phyloP scores from a whole-genome alignment of 768 basidiomycete species.

The Mycena vulgaris region DNA sequence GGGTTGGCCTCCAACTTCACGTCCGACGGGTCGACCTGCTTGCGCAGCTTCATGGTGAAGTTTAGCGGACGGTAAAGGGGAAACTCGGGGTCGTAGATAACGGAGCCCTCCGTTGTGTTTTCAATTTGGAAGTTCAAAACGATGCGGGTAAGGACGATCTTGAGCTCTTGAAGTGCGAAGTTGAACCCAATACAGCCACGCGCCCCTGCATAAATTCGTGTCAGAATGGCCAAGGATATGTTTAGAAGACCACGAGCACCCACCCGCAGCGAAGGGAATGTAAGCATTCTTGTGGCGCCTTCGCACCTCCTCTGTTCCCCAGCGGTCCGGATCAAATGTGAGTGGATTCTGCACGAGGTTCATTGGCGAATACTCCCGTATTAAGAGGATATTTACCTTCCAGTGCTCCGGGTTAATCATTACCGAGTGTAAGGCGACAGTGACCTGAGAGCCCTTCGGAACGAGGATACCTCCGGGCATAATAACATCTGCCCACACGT shows the following conservation, averaged over 20 bases:
- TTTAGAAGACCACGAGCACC: background rate
- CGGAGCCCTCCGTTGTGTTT: constrained; percentile 33
- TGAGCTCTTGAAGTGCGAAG: constrained; percentile 31
- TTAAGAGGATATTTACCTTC: constrained; percentile 1
- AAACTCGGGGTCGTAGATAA: constrained; percentile 38
- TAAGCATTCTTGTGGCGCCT: constrained; percentile 33
- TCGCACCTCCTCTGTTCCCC: constrained; percentile 30
- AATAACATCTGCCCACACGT: constrained; percentile 9
- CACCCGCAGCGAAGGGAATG: constrained; percentile 34
- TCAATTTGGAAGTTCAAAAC: constrained; percentile 27
- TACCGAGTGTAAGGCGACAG: constrained; percentile 20
- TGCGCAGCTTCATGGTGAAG: constrained; percentile 33
- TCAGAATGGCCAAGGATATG: background rate
- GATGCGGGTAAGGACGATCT: background rate
- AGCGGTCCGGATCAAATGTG: constrained; percentile 34
- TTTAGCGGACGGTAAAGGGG: constrained; percentile 31
- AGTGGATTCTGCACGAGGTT: constrained; percentile 28
- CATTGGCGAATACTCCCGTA: background rate
- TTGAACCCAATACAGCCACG: constrained; percentile 37
- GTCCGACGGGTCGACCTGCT: constrained; percentile 18
- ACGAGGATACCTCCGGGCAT: constrained; percentile 15
- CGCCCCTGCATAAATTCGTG: background rate
- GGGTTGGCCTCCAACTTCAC: background rate
- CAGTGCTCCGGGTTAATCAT: constrained; percentile 28
- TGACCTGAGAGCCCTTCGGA: constrained; percentile 23